Evolutionary conservation across 371 early-diverging fungal species (phyloP), one percentile per base, ranked within the genome.

Genomic region (Lichtheimia ramosa): DNA sequence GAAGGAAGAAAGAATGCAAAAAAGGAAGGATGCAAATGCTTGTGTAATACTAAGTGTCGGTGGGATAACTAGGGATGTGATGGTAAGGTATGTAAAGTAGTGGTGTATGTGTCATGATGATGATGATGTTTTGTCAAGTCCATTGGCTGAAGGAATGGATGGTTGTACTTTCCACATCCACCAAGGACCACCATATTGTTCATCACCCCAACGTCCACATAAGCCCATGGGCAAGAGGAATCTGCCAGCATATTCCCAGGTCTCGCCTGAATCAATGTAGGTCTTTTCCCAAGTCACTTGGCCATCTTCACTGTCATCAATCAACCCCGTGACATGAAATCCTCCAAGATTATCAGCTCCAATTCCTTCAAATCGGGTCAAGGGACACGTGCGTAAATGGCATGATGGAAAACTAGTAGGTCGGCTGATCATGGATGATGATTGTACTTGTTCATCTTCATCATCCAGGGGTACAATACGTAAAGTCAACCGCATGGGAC

Each of bases 141-240:
- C 53, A n/a, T 16, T 46, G 4, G 46, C 16, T 3, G 46, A 12
- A 0, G 12, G 46, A 46, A n/a, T 46, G 12, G 34, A 34, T 6
- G 34, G 34, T 34, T 34, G 18, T 6, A 54, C 58, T 60, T 74
- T 75, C 79, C 79, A 79, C 62, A 75, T 71, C 79, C 79, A 79
- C 76, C 76, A 79, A 49, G 79, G 79, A 25, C 79, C 79, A 24
- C 79, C 76, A 46, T 75, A 75, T 49, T 71, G 74, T 65, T 75
- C 79, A 59, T 75, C 79, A 8, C 76, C 79, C 79, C 79, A 79
- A 39, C 76, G 66, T 12, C 79, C 79, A 42, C 69, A 71, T 2
- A 79, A 54, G 14, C 79, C 79, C 70, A 79, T 72, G 1, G 76
- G 76, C 60, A 69, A 63, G 21, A 64, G 51, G 28, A 79, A 79